Evolutionary conservation across 257 asterid species (phyloP).

Genomic region (Solanum chmielewskii): DNA sequence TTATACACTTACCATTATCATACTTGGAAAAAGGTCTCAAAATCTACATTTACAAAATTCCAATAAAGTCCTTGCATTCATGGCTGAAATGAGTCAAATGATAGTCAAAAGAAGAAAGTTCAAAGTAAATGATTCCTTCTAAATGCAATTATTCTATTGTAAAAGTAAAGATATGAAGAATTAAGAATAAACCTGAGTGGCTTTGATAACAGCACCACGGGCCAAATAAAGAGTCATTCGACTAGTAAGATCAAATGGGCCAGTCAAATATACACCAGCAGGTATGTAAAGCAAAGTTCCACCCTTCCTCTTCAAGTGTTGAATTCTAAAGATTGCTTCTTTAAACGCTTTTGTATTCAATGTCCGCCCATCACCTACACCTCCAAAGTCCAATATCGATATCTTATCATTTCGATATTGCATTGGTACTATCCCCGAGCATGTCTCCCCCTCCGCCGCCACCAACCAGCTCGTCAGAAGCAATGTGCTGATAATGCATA

Average conservation of each 20-base stretch:
- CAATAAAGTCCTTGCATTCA: background rate
- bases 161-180: background rate
- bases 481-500: conserved; percentile 9
- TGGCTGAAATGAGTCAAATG: background rate
- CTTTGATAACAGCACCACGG: conserved; percentile 70
- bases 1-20: background rate
- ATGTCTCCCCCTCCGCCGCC: conserved; percentile 32
- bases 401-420: conserved; percentile 60
- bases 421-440: conserved; percentile 88
- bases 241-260: conserved; percentile 76
- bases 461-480: conserved; percentile 8
- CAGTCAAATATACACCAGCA: conserved; percentile 79
- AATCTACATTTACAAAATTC: background rate
- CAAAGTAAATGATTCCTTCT: background rate
- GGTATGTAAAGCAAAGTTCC: conserved; percentile 90
- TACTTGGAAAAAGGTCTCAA: background rate
- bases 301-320: conserved; percentile 71
- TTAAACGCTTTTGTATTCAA: conserved; percentile 75
- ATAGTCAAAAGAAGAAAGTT: background rate
- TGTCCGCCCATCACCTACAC: conserved; percentile 77
- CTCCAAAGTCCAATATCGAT: conserved; percentile 77
- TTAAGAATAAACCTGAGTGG: conserved; percentile 44
- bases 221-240: conserved; percentile 92
- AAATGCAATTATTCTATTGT: background rate
- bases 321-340: conserved; percentile 67